Base-by-base conservation (phyloP, 1,284 basidiomycete species). In the Cutaneotrichosporon sp. region DNA sequence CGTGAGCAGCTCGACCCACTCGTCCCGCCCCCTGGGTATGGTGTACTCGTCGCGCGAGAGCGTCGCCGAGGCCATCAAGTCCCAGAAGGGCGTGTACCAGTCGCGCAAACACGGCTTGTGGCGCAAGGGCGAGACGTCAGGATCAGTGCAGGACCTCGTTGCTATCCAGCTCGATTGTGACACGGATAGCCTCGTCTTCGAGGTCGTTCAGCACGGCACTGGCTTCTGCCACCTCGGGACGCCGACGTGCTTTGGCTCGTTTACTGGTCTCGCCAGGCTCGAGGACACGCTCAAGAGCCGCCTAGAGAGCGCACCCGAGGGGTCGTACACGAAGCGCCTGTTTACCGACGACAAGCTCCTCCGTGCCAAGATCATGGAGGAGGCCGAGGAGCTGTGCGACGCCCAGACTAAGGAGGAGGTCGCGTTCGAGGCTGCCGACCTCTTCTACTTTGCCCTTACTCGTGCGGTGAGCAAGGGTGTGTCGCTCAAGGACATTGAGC, bases 71-170 rank as follows among this genome's bases (percentile, higher is more conserved):
- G 91, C 90, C 69, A 93, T 99, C 75, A 71, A 87, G 56, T 90
- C 92, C 2, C 92, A 93, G 38, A 90, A 89, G 73, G 97, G 96
- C 32, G 90, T 97, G 46, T 99, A 99, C 80, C 94, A 98, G 77
- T 97, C 93, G 21, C 89, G 97, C 69, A 94, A 94, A 74, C 92
- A 95, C 75, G 95, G 95, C 9, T 82, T 99, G 21, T 99, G 97
- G 97, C 85, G 91, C 66, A 99, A 99, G 80, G 97, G 97, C 30
- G 95, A 92, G 80, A 97, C 94, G 0, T 94, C 91, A 22, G 97
- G 97, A 30, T 90, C 95, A 10, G 93, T 90, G 1, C 97, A 99
- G 77, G 86, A 91, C 46, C 86, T 99, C 61, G 84, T 94, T 21
- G 84, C 86, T 70, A 90, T 99, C 69, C 85, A 88, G 30, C 80